These are phyloP conservation scores for Abortiporus biennis DNA, from an alignment of 1,284 basidiomycete genomes.

Conservation along the genomic window DNA sequence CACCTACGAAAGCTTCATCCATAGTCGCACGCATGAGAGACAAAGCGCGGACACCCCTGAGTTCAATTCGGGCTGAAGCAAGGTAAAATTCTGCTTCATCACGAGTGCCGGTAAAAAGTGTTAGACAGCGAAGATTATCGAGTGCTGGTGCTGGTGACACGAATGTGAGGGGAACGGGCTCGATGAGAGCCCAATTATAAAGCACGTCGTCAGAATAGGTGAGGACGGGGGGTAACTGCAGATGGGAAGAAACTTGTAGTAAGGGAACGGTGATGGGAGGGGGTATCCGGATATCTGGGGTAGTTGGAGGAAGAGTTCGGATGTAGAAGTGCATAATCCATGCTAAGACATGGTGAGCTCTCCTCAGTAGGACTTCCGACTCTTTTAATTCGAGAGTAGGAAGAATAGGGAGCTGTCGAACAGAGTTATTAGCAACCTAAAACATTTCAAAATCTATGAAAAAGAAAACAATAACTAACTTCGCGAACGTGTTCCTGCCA, in stretches of 20 bases:
- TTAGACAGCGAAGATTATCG: slow-evolving; percentile 57
- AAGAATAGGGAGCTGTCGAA: slow-evolving; percentile 41
- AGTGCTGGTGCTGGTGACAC: slow-evolving; percentile 30
- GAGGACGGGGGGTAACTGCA: slow-evolving; percentile 85
- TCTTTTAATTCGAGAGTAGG: slow-evolving; percentile 40
- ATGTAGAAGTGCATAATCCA: slow-evolving; percentile 90
- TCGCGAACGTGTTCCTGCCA: slow-evolving; percentile 63
- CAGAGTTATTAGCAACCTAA: no score
- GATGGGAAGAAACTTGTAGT: slow-evolving; percentile 65
- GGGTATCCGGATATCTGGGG: slow-evolving; percentile 57
- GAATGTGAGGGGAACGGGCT: slow-evolving; percentile 19
- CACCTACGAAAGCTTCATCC: slow-evolving; percentile 90
- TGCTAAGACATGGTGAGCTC: slow-evolving; percentile 81
- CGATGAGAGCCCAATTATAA: slow-evolving; percentile 77
- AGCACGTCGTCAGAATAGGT: slow-evolving; percentile 94
- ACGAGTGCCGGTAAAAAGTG: slow-evolving; percentile 75
- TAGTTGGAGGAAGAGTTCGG: slow-evolving; percentile 61
- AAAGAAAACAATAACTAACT: slow-evolving; percentile 30
- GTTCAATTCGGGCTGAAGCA: slow-evolving; percentile 85
- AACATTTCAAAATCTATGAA: no score
- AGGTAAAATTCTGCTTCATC: slow-evolving; percentile 92
- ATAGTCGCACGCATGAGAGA: slow-evolving; percentile 83
- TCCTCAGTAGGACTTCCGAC: slow-evolving; percentile 66
- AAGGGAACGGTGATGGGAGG: slow-evolving; percentile 72
- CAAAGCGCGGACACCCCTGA: slow-evolving; percentile 83